Percentiles rank a stretch among this genome's conserved stretches.
Conservation (phyloP, 495 filamentous ascomycete genomes). For the Daldinia childiae region DNA sequence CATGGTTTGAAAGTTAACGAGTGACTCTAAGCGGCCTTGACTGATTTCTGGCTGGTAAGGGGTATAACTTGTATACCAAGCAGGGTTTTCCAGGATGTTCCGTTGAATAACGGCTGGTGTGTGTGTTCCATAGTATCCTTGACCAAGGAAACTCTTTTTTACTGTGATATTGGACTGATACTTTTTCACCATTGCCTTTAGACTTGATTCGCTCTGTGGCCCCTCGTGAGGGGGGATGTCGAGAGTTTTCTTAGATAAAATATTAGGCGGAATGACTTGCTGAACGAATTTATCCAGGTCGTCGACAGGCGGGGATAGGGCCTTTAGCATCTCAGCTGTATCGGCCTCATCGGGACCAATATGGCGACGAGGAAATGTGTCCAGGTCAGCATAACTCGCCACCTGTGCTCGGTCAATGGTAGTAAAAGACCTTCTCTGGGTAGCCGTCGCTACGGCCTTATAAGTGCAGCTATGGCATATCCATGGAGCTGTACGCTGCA, state of each 20-base stretch:
- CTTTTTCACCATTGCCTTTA: constrained; percentile 68
- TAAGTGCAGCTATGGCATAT: constrained; percentile 28
- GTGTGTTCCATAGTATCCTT: constrained; percentile 86
- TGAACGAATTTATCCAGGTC: constrained; percentile 87
- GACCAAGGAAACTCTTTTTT: constrained; percentile 78
- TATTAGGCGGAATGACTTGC: constrained; percentile 84
- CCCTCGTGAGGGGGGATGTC: constrained; percentile 50
- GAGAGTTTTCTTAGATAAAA: constrained; percentile 74
- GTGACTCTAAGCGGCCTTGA: constrained; percentile 90
- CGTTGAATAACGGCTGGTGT: constrained; percentile 93
- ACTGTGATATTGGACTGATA: constrained; percentile 74
- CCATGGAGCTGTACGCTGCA: constrained; percentile 28
- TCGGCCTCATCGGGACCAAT: constrained; percentile 86
- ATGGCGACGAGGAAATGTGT: constrained; percentile 81
- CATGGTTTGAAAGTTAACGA: constrained; percentile 97
- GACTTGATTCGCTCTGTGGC: constrained; percentile 72
- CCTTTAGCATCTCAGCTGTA: constrained; percentile 80
- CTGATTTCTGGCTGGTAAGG: constrained; percentile 99
- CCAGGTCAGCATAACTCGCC: constrained; percentile 35
- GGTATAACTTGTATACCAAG: constrained; percentile 99
- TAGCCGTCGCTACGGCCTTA: constrained; percentile 13
- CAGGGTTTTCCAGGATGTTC: constrained; percentile 93
- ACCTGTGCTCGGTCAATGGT: constrained; percentile 16
- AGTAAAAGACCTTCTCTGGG: constrained; percentile 25
- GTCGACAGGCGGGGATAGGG: constrained; percentile 76